A percentile compares a stretch with the other conserved stretches of the same genome.
phyloP scores from a whole-genome alignment of 208 protist genomes.

The Vickermania spadyakhi region DNA sequence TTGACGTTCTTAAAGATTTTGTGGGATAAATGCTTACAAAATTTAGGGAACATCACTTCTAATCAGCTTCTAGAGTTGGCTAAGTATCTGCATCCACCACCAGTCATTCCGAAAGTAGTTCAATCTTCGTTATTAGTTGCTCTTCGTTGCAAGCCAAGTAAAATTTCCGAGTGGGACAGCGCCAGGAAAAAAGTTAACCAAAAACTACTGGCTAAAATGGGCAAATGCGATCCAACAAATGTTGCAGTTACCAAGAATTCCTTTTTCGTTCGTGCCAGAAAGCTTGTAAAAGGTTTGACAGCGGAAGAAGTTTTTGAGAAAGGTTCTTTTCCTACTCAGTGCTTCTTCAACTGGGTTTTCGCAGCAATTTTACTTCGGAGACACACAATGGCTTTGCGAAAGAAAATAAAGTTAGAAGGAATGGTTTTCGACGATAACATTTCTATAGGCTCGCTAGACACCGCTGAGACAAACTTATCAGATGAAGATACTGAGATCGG shows the following conservation, averaged over 20 bases:
- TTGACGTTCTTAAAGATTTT: conserved; percentile 40
- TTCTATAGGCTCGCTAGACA: background rate
- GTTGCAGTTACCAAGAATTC: conserved; percentile 16
- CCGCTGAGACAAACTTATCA: conserved; percentile 4
- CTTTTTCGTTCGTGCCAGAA: conserved; percentile 39
- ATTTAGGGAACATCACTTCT: conserved; percentile 24
- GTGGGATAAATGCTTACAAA: conserved; percentile 21
- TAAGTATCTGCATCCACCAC: conserved; percentile 42
- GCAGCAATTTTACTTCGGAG: conserved; percentile 32
- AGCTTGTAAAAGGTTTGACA: conserved; percentile 38
- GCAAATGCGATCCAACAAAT: conserved; percentile 39
- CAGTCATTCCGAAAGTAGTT: conserved; percentile 35
- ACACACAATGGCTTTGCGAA: conserved; percentile 7
- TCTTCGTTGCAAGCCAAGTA: conserved; percentile 39
- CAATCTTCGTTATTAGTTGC: conserved; percentile 34
- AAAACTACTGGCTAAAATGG: conserved; percentile 38
- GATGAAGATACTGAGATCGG: conserved; percentile 6
- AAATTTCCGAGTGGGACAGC: conserved; percentile 35
- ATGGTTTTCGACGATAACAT: background rate
- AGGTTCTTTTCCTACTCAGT: conserved; percentile 39
- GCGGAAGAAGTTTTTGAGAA: conserved; percentile 42
- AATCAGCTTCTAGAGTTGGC: conserved; percentile 44
- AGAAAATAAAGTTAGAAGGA: conserved; percentile 5
- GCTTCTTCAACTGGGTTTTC: conserved; percentile 54
- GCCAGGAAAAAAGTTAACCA: conserved; percentile 28